phyloP scores from a whole-genome alignment of 257 asterid species.

The Pogostemon cablin region DNA sequence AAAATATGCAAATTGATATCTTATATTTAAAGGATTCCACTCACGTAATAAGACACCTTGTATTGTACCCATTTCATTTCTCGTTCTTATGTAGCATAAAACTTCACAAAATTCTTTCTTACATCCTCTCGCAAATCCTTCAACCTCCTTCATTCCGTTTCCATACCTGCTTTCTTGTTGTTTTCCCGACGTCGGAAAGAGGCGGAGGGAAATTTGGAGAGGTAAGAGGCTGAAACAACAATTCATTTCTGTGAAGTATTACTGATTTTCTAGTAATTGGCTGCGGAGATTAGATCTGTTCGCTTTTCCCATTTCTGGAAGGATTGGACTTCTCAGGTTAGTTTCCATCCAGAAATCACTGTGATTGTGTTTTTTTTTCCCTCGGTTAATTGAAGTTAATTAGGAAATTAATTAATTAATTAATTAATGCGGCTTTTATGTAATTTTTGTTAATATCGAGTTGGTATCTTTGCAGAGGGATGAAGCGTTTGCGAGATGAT shows the following conservation, averaged over 20 bases:
- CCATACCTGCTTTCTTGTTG: constrained; percentile 10
- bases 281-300: constrained; percentile 47
- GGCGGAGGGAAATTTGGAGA: background rate
- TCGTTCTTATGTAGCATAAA: constrained; percentile 28
- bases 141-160: constrained; percentile 17
- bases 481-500: constrained; percentile 89
- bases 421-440: background rate
- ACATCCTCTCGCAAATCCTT: constrained; percentile 14
- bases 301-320: constrained; percentile 38
- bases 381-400: background rate
- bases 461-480: constrained; percentile 49
- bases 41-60: constrained; percentile 33
- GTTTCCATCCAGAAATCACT: constrained; percentile 20
- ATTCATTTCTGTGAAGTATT: constrained; percentile 9
- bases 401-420: too few species aligned
- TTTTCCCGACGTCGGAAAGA: constrained; percentile 22
- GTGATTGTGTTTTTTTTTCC: constrained; percentile 1
- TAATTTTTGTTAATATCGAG: constrained; percentile 33
- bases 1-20: background rate
- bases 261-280: constrained; percentile 29
- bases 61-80: constrained; percentile 14
- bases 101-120: constrained; percentile 31
- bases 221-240: background rate
- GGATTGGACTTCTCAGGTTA: constrained; percentile 37
- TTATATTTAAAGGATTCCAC: constrained; percentile 16